These are phyloP conservation scores for Coniochaeta sp. DNA, from an alignment of 2,329 filamentous ascomycete species.

Conservation along the genomic window DNA sequence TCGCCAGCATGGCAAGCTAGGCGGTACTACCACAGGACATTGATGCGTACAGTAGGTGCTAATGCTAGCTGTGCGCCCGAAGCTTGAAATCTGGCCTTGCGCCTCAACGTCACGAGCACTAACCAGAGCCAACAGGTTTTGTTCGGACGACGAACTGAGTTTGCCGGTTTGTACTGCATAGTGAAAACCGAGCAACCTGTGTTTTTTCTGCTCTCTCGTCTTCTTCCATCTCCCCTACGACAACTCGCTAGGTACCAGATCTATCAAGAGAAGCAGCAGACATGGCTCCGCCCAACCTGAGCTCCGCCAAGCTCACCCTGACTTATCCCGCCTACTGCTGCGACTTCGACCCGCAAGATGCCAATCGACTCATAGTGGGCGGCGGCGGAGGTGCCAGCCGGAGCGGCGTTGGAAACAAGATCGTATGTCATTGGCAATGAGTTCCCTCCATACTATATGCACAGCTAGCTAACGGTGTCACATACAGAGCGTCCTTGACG, in stretches of 20 bases:
- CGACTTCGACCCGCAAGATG: constrained; percentile 79
- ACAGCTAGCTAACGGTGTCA: background rate
- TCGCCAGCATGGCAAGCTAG: background rate
- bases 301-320: background rate
- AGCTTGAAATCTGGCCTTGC: background rate
- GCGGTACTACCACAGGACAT: too few species aligned
- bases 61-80: background rate
- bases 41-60: too few species aligned
- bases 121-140: background rate
- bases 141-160: background rate
- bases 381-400: constrained; percentile 80
- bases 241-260: background rate
- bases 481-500: constrained; percentile 61
- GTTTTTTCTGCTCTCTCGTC: background rate
- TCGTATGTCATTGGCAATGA: constrained; percentile 41
- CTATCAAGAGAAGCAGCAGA: background rate
- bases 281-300: background rate
- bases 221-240: background rate
- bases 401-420: constrained; percentile 80
- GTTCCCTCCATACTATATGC: background rate
- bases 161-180: background rate
- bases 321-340: constrained; percentile 66
- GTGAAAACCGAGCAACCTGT: background rate
- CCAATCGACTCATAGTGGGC: constrained; percentile 68
- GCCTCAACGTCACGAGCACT: background rate